Evolutionary conservation across 2,329 filamentous ascomycete species (phyloP).

Genomic region (Lanzia echinophila): DNA sequence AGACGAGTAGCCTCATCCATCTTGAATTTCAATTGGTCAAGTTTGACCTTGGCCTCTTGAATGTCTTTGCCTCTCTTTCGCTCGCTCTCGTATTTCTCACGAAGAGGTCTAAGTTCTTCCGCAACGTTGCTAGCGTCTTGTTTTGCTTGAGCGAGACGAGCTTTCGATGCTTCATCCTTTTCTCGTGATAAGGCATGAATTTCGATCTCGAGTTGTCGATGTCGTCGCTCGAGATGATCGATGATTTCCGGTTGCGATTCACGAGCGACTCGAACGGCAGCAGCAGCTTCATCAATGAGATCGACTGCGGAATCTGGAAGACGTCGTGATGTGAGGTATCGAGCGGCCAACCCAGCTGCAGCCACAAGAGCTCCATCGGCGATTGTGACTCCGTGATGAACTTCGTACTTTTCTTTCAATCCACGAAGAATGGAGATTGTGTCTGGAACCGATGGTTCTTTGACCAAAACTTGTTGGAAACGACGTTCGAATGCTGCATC

Average conservation of each 20-base stretch:
- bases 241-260: conserved; percentile 96
- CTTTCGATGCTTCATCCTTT: conserved; percentile 86
- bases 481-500: conserved; percentile 96
- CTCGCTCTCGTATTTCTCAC: conserved; percentile 93
- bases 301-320: conserved; percentile 96
- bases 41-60: conserved; percentile 89
- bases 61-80: conserved; percentile 87
- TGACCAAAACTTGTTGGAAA: conserved; percentile 97
- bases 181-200: conserved; percentile 92
- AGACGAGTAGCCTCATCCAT: conserved; percentile 86
- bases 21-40: conserved; percentile 86
- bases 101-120: conserved; percentile 84
- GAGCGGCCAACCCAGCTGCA: conserved; percentile 82
- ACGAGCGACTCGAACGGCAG: conserved; percentile 89
- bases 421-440: conserved; percentile 98
- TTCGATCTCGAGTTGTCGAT: conserved; percentile 91
- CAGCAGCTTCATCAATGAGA: conserved; percentile 90
- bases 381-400: conserved; percentile 96
- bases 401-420: conserved; percentile 95
- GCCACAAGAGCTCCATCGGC: conserved; percentile 89
- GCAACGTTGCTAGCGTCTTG: conserved; percentile 91
- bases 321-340: conserved; percentile 85
- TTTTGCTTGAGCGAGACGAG: conserved; percentile 73
- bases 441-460: conserved; percentile 82
- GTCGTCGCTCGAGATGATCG: conserved; percentile 84